A percentile compares a stretch with the other conserved stretches of the same genome.
phyloP scores from a whole-genome alignment of 495 filamentous ascomycete species.

The Bryoglossum gracile region DNA sequence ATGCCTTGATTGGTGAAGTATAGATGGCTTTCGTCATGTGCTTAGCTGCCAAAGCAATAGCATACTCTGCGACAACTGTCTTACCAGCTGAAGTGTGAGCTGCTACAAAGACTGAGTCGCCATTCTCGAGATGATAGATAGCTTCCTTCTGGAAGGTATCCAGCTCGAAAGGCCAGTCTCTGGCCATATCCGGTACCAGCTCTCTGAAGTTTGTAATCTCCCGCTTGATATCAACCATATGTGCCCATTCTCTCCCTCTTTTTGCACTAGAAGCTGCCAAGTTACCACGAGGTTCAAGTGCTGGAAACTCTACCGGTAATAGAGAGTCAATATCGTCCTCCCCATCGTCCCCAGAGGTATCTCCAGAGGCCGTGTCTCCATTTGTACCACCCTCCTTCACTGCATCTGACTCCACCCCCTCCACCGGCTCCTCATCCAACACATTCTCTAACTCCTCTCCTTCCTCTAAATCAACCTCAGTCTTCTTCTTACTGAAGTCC shows the following conservation, averaged over 20 bases:
- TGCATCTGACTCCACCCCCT: conserved; percentile 27
- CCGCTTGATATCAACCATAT: conserved; percentile 91
- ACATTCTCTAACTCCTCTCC: conserved; percentile 68
- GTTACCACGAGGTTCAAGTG: conserved; percentile 73
- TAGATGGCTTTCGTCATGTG: conserved; percentile 99
- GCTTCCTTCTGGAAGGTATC: conserved; percentile 99
- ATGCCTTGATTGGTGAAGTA: conserved; percentile 95
- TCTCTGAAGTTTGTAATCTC: conserved; percentile 88
- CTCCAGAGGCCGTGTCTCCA: conserved; percentile 30
- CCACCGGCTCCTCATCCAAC: conserved; percentile 59
- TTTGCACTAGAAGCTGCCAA: conserved; percentile 66
- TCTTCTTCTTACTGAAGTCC: conserved; percentile 54
- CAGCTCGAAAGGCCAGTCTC: conserved; percentile 93
- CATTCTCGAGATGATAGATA: conserved; percentile 92
- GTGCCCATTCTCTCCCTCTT: conserved; percentile 84
- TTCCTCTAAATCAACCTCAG: conserved; percentile 46
- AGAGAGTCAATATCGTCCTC: conserved; percentile 84
- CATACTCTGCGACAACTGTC: conserved; percentile 97
- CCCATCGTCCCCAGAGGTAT: conserved; percentile 41
- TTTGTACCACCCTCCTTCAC: conserved; percentile 36
- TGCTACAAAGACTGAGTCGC: conserved; percentile 98
- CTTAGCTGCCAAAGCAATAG: conserved; percentile 87
- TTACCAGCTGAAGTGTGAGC: conserved; percentile 97
- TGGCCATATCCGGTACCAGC: conserved; percentile 91
- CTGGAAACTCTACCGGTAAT: conserved; percentile 89